Base-by-base conservation (phyloP, 106 monocot species). In the Vanilla planifolia region DNA sequence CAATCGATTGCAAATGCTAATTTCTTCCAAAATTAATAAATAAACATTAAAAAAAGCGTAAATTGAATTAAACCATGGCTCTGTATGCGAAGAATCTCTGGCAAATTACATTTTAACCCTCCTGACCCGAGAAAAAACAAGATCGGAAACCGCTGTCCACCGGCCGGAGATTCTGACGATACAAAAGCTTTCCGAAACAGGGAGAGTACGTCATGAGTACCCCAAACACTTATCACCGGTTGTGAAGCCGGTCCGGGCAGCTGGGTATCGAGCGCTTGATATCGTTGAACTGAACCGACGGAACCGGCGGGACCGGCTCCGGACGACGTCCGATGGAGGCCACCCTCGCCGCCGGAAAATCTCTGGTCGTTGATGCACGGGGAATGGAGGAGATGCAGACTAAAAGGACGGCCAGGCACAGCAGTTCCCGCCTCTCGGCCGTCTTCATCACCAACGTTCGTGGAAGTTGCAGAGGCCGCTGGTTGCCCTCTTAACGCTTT, bases 231-330 rank as follows among this genome's bases (percentile, higher is more conserved):
- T 51, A 11, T 62, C 71, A 71, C 65, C 77, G 59, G 61, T 77
- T 77, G 52, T 77, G 77, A 15, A 77, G 71, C 46, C 59, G 77
- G 34, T 77, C 77, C 4, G 77, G 77, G 43, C 77, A 71, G 71
- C 77, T 77, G 26, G 77, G 66, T 15, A 77, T 63, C 51, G 51
- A 65, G 33, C 77, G 71, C 43, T 77, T 77, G 24, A 33, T 44
- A 36, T 77, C 77, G 22, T 66, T 60, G 10, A 66, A 64, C 23
- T 19, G 11, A 3, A 4, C 48, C 39, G 41, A 47, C 50, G 42
- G 37, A 50, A 4, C 0, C 4, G 43, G 15, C 50, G 42, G 37
- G 51, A 4, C 0, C 4, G 43, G 15, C 30, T 5, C 53, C 6
- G 53, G 53, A 0, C 53, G 29, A 16, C 53, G 53, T 27, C 53